Base-by-base conservation (phyloP, 441 rosid species). In the Gossypium trilobum region DNA sequence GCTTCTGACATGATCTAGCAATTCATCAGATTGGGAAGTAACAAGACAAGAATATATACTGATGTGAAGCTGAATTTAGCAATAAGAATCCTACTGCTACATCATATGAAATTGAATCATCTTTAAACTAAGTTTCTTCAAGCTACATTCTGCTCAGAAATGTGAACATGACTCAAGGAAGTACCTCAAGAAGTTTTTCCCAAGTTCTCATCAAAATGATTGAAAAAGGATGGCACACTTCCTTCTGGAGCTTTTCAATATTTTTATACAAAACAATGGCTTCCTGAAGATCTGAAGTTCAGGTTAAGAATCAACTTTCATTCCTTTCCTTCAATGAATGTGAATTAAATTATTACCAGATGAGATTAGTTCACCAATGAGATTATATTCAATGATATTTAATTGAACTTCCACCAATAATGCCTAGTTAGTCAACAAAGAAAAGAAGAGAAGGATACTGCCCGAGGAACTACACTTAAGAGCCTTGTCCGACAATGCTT, bases 181-280 rank as follows among this genome's bases (percentile, higher is more conserved):
- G 58, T 80, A 95, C 99, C 98, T 92, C 88, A 62, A 91, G 80
- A 81, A 92, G 86, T 66, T 87, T 87, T 73, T 95, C 99, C 65
- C 85, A 87, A 70, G 95, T 87, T 79, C 86, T 88, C 88, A 92
- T 76, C 80, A 91, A 80, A 78, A 67, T 72, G 72, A 88, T 81
- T 75, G 97, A 87, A 82, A 82, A 89, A 42, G 95, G 87, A 87
- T 91, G 96, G 84, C 72, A 89, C 42, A 95, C 76, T 78, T 82
- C 78, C 80, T 48, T 81, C 80, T 95, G 97, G 64, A 87, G 84
- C 77, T 83, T 82, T 87, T 92, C 99, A 59, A 86, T 57, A 75
- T 60, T 70, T 82, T 87, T 89, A 71, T 85, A 83, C 19, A 67
- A 27, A 39, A 78, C 77, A 76, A 91, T 54, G 79, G 81, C 82